Evolutionary conservation across 2,329 filamentous ascomycete species (phyloP).

Genomic region (Pestalotiopsis fici): DNA sequence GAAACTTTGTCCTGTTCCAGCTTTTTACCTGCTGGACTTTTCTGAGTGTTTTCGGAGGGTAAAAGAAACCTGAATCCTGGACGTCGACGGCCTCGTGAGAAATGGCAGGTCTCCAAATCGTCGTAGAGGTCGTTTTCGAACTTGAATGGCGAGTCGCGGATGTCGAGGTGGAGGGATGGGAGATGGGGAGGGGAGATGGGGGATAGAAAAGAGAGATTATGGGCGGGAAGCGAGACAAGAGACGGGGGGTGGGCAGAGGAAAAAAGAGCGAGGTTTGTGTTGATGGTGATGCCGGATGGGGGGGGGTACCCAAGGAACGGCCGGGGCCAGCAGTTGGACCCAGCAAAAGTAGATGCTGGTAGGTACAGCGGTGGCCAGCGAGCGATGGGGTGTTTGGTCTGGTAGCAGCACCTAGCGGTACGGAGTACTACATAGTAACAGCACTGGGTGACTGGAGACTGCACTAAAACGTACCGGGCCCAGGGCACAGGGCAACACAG

Average conservation of each 20-base stretch:
- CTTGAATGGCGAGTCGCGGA: conserved; percentile 15
- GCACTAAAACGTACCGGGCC: neutral
- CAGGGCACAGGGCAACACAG: neutral
- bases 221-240: neutral
- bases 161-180: conserved; percentile 13
- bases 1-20: neutral
- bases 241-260: neutral
- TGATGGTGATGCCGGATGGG: conserved; percentile 9
- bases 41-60: neutral
- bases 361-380: neutral
- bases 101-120: conserved; percentile 18
- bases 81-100: conserved; percentile 22
- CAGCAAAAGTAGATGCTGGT: neutral
- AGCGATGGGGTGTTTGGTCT: neutral
- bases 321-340: conserved; percentile 4
- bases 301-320: neutral
- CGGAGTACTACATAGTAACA: neutral
- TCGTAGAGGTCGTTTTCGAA: conserved; percentile 17
- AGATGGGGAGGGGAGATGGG: conserved; percentile 1
- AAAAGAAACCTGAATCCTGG: conserved; percentile 23
- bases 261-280: conserved; percentile 4
- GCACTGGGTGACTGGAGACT: neutral
- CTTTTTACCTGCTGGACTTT: neutral
- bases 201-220: conserved; percentile 4
- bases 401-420: neutral